Percentiles rank a stretch among this genome's conserved stretches.
Evolutionary conservation across 1,139 yeast genomes (phyloP).

Genomic region (Blastobotrys niveus): DNA sequence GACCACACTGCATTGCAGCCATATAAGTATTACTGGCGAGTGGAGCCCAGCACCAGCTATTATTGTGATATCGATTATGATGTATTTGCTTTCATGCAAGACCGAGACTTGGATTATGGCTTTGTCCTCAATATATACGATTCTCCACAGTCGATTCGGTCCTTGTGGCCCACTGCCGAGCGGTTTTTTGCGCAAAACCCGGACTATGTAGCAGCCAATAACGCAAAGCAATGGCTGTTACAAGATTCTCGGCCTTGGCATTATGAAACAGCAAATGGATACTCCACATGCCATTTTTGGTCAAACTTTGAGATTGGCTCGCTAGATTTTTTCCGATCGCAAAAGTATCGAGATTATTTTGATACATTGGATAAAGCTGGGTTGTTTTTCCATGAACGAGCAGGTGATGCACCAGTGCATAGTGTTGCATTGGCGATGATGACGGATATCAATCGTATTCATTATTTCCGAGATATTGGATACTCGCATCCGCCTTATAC

Average conservation of each 20-base stretch:
- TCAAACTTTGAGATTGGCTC: conserved; percentile 77
- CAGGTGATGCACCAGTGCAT: conserved; percentile 94
- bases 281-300: conserved; percentile 87
- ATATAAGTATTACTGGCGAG: conserved; percentile 66
- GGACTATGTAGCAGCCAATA: conserved; percentile 57
- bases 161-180: conserved; percentile 66
- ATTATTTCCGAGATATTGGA: conserved; percentile 88
- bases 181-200: conserved; percentile 54
- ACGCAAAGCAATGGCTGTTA: conserved; percentile 67
- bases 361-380: conserved; percentile 60
- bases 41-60: conserved; percentile 67
- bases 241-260: conserved; percentile 45
- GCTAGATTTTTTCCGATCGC: conserved; percentile 68
- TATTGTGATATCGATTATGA: conserved; percentile 67
- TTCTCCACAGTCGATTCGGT: conserved; percentile 53
- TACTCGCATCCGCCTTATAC: conserved; percentile 67
- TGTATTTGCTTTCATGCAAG: conserved; percentile 67
- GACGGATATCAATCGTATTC: conserved; percentile 62
- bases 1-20: conserved; percentile 54
- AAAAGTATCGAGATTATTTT: conserved; percentile 62
- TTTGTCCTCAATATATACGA: conserved; percentile 65
- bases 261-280: conserved; percentile 51
- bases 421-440: conserved; percentile 69
- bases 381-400: conserved; percentile 78
- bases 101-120: conserved; percentile 60